A percentile compares a stretch with the other conserved stretches of the same genome.
These are phyloP conservation scores for Fomitopsis pinicola DNA, from an alignment of 1,284 basidiomycete species.

Conservation along the genomic window DNA sequence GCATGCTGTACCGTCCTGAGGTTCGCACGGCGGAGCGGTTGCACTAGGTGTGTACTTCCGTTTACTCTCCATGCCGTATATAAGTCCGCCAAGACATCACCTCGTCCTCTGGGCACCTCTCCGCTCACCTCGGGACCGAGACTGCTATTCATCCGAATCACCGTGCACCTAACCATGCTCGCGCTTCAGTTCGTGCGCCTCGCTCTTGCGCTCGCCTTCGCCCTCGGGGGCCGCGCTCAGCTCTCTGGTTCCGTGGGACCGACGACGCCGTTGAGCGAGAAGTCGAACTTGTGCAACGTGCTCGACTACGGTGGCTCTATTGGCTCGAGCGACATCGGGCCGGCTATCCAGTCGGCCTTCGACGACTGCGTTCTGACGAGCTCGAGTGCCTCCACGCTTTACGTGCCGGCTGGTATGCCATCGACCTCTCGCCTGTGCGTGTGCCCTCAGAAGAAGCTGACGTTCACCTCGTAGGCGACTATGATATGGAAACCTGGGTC, in stretches of 20 bases:
- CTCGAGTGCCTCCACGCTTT: constrained; percentile 24
- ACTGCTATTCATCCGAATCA: not conserved
- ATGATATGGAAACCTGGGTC: constrained; percentile 29
- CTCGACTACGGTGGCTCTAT: constrained; percentile 28
- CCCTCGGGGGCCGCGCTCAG: constrained; percentile 15
- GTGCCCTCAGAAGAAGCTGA: too few relatives aligned
- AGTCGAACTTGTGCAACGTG: constrained; percentile 28
- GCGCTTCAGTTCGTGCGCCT: not conserved
- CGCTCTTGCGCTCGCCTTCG: not conserved
- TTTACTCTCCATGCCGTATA: not conserved
- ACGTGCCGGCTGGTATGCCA: constrained; percentile 22
- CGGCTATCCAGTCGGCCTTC: constrained; percentile 30
- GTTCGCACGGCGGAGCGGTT: too few relatives aligned
- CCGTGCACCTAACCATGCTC: not conserved
- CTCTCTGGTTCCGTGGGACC: constrained; percentile 28
- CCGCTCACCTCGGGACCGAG: not conserved
- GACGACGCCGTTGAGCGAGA: constrained; percentile 21
- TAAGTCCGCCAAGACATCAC: not conserved
- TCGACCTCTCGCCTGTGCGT: not conserved
- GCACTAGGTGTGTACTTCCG: too few relatives aligned
- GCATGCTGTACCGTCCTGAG: too few relatives aligned
- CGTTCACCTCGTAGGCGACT: constrained; percentile 16
- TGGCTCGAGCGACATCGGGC: constrained; percentile 31
- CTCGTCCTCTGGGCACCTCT: not conserved
- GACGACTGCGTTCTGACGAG: constrained; percentile 27